These are phyloP conservation scores for Verticillium dahliae DNA, from an alignment of 2,329 filamentous ascomycete genomes.

Conservation along the genomic window DNA sequence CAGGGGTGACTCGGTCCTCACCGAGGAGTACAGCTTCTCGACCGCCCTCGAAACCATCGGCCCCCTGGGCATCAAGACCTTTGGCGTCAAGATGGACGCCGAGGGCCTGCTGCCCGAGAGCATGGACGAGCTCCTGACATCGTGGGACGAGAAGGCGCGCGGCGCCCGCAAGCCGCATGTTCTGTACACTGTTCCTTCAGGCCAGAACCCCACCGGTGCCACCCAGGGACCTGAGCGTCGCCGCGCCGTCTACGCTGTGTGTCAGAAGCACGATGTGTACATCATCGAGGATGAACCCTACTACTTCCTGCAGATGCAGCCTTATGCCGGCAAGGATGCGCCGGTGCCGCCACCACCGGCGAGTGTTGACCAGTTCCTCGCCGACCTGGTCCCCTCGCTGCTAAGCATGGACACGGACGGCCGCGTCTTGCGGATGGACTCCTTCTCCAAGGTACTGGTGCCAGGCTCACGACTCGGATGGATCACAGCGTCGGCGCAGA, in stretches of 20 bases:
- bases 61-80: constrained; percentile 44
- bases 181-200: constrained; percentile 61
- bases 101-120: constrained; percentile 45
- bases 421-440: constrained; percentile 84
- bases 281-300: constrained; percentile 94
- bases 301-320: constrained; percentile 86
- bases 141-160: constrained; percentile 39
- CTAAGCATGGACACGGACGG: constrained; percentile 80
- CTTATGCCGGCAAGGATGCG: constrained; percentile 41
- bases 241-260: constrained; percentile 67
- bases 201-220: constrained; percentile 86
- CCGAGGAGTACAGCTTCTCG: constrained; percentile 88
- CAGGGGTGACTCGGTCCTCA: constrained; percentile 70
- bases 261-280: constrained; percentile 76
- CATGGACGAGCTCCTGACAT: constrained; percentile 43
- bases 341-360: constrained; percentile 43
- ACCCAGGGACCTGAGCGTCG: constrained; percentile 66
- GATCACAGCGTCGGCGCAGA: constrained; percentile 80
- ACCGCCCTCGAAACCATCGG: constrained; percentile 56
- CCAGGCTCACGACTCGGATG: constrained; percentile 80
- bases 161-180: constrained; percentile 46
- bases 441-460: constrained; percentile 85
- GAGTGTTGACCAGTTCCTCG: constrained; percentile 66
- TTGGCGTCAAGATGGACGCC: constrained; percentile 45
- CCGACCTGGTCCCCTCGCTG: constrained; percentile 64